Conservation (phyloP, 2,329 filamentous ascomycete species). For the Penicillium fuscoglaucum region DNA sequence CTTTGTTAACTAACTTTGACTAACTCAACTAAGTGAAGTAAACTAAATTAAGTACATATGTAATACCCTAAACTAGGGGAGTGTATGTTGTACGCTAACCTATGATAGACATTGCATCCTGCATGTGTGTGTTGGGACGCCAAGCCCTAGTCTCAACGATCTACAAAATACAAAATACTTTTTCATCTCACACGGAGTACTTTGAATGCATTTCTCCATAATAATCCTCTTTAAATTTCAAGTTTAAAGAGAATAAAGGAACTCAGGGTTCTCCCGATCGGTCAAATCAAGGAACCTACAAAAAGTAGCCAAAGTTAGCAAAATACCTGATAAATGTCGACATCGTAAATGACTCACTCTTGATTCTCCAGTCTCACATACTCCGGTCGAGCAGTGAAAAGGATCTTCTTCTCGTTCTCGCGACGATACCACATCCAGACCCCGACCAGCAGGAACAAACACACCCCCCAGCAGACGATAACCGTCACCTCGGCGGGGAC, state of each 20-base stretch:
- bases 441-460: slow-evolving; percentile 57
- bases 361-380: slow-evolving; percentile 66
- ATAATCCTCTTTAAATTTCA: background rate
- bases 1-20: background rate
- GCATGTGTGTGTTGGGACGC: slow-evolving; percentile 3
- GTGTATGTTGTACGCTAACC: background rate
- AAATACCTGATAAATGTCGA: background rate
- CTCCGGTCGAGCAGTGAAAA: slow-evolving; percentile 51
- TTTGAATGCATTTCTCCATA: background rate
- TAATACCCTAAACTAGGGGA: too few relatives aligned
- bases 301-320: background rate
- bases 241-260: slow-evolving; percentile 54
- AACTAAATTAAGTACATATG: too few relatives aligned
- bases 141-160: slow-evolving; percentile 1
- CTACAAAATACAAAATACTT: background rate
- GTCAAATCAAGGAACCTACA: slow-evolving; percentile 60
- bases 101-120: background rate
- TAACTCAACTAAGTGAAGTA: background rate
- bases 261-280: slow-evolving; percentile 65
- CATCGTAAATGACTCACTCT: slow-evolving; percentile 50
- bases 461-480: slow-evolving; percentile 58
- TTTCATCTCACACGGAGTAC: background rate
- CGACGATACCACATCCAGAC: slow-evolving; percentile 62
- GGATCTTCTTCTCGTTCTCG: slow-evolving; percentile 62
- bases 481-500: slow-evolving; percentile 65